Conservation (phyloP, 768 basidiomycete genomes). For the Hericium alpestre region DNA sequence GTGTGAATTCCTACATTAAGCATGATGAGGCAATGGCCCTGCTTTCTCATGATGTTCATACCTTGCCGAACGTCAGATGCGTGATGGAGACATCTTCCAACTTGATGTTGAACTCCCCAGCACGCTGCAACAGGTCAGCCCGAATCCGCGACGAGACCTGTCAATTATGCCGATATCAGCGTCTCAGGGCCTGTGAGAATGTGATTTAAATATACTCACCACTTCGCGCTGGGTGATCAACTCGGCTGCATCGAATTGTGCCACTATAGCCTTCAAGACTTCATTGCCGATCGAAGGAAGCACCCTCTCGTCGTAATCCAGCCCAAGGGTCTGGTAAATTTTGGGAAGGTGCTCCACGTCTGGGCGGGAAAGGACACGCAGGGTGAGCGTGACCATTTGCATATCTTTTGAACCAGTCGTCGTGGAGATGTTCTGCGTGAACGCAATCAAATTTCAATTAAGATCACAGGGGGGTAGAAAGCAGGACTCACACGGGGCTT, state of each 20-base stretch:
- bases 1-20: slow-evolving; percentile 70
- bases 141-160: slow-evolving; percentile 88
- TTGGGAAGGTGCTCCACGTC: slow-evolving; percentile 79
- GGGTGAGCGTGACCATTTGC: slow-evolving; percentile 96
- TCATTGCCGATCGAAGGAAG: slow-evolving; percentile 97
- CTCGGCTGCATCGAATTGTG: slow-evolving; percentile 95
- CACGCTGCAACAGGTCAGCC: slow-evolving; percentile 83
- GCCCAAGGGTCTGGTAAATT: slow-evolving; percentile 90
- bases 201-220: slow-evolving; percentile 36
- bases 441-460: not conserved
- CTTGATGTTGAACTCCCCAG: slow-evolving; percentile 90
- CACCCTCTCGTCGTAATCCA: slow-evolving; percentile 97
- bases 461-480: not conserved
- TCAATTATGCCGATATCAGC: not conserved
- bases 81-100: slow-evolving; percentile 97
- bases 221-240: slow-evolving; percentile 97
- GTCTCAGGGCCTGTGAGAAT: not conserved
- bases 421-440: slow-evolving; percentile 84
- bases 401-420: slow-evolving; percentile 97
- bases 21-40: not conserved
- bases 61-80: slow-evolving; percentile 82
- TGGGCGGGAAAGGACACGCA: slow-evolving; percentile 90
- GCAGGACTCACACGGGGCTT: slow-evolving; percentile 65
- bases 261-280: slow-evolving; percentile 95
- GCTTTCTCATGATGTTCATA: slow-evolving; percentile 18